Base-by-base conservation (phyloP, 2,329 filamentous ascomycete species). In the Sporothrix luriei region DNA sequence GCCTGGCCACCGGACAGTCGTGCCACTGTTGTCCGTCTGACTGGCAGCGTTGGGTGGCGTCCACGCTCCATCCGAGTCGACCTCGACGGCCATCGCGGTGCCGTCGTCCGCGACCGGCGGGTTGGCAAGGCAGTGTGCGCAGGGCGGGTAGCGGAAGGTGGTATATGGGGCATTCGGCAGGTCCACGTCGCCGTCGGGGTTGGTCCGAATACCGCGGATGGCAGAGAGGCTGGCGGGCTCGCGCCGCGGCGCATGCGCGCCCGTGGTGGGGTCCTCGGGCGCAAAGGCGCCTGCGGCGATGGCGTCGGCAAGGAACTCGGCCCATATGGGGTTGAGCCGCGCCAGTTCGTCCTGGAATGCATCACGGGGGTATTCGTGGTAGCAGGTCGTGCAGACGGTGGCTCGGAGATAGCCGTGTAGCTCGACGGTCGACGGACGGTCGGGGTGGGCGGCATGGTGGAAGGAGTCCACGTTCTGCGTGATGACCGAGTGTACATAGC, bases 401-500 rank as follows among this genome's bases (percentile, higher is more conserved):
- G 90, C 88, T 73, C 94, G 87, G 64, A 99, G 84, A 79, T 95
- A 97, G 74, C 95, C 95, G 78, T 99, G 95, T 65, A 99, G 84
- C 79, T 98, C 94, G 59, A 96, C 82, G 11, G 92, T 95, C 38
- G 67, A 19, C 6, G 87, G 85, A 55, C 94, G 80, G 11, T 83
- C 77, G 0, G 93, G 92, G 78, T 97, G 94, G 0, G 93, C 91
- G 71, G 81, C 81, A 2, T 85, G 83, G 79, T 99, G 95, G 78
- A 99, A 97, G 2, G 93, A 97, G 80, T 99, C 95, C 66, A 99
- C 95, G 77, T 98, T 98, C 78, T 99, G 95, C 52, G 95, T 98
- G 74, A 99, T 88, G 71, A 97, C 91, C 68, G 83, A 87, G 70
- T 85, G 86, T 54, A 97, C 83, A 65, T 93, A 80, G 2, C 93